phyloP scores from a whole-genome alignment of 768 basidiomycete species.

The Trichaptum fuscoviolaceum region DNA sequence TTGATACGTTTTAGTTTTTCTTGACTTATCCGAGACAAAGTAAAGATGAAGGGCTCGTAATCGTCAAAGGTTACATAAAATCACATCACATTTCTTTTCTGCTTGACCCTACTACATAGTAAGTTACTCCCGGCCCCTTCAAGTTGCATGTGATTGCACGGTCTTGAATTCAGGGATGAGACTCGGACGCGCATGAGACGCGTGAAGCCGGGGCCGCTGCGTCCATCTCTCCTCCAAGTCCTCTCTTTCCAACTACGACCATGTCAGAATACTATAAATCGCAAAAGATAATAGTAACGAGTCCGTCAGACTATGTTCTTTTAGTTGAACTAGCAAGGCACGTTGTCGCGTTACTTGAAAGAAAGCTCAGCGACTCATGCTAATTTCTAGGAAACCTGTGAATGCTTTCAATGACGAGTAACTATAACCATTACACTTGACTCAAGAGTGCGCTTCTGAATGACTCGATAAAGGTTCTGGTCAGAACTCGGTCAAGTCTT shows the following conservation, averaged over 20 bases:
- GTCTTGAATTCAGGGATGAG: too few relatives aligned
- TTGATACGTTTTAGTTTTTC: too few relatives aligned
- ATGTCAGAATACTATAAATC: background rate
- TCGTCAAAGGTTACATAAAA: too few relatives aligned
- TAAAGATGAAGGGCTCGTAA: too few relatives aligned
- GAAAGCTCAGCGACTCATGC: background rate
- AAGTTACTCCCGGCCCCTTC: too few relatives aligned
- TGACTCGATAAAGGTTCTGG: conserved; percentile 54
- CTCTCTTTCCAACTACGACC: background rate
- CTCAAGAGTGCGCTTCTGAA: background rate
- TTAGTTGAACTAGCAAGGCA: conserved; percentile 36
- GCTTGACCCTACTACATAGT: too few relatives aligned
- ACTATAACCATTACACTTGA: conserved; percentile 5
- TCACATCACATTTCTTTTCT: too few relatives aligned
- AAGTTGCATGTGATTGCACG: too few relatives aligned
- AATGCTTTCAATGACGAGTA: conserved; percentile 60
- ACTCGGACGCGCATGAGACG: too few relatives aligned
- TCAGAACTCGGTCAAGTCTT: conserved; percentile 59
- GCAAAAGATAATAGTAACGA: conserved; percentile 25
- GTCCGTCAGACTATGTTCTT: conserved; percentile 32
- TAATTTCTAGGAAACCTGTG: conserved; percentile 44
- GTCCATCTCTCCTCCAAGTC: background rate
- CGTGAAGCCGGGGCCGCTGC: too few relatives aligned
- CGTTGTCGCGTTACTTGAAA: conserved; percentile 2
- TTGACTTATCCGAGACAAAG: too few relatives aligned